Base-by-base conservation (phyloP, 352 stramenopile species). In the Pythium rhizo-oryzae region DNA sequence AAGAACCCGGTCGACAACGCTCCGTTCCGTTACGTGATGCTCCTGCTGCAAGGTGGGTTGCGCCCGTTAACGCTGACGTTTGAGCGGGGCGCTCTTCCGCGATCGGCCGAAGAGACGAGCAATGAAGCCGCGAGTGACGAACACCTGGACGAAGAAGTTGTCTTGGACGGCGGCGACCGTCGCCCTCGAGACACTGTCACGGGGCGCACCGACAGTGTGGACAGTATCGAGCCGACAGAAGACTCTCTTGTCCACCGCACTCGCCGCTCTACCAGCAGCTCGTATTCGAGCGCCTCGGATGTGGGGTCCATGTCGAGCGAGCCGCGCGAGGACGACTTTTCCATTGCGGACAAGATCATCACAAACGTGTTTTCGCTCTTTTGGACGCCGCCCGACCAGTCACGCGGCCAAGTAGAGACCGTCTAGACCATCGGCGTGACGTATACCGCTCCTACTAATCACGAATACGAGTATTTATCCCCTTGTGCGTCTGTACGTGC, bases 291-390 rank as follows among this genome's bases (percentile, higher is more conserved):
- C 24, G 53, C 33, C 23, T 69, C 54, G 23, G 62, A 56, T n/a
- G 54, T 51, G 8, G 41, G 23, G 41, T 73, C 62, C 47, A 65
- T 59, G 21, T 65, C 43, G 18, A 49, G n/a, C 57, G 44, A 37
- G 16, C 25, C 55, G 2, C 60, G 67, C 18, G 78, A 83, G 23
- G 79, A 83, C 9, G 78, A 87, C 23, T 78, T 81, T 50, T 82
- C 82, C 30, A 70, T 94, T 18, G 85, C 87, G 7, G 87, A 96
- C 68, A 78, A 85, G 28, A 92, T 96, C 65, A 92, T 96, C 75
- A 91, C 84, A 19, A 91, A 89, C 65, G 65, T 96, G 6, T 96
- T 96, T 67, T 92, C 87, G 18, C 74, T 96, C 12, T 92, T 94
- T 44, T 96, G 87, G 87, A 82, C 80, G 23, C 61, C 84, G 9